Evolutionary conservation across 2,329 filamentous ascomycete genomes (phyloP), one percentile per base, ranked within the genome.

Genomic region (Hansfordia pulvinata): DNA sequence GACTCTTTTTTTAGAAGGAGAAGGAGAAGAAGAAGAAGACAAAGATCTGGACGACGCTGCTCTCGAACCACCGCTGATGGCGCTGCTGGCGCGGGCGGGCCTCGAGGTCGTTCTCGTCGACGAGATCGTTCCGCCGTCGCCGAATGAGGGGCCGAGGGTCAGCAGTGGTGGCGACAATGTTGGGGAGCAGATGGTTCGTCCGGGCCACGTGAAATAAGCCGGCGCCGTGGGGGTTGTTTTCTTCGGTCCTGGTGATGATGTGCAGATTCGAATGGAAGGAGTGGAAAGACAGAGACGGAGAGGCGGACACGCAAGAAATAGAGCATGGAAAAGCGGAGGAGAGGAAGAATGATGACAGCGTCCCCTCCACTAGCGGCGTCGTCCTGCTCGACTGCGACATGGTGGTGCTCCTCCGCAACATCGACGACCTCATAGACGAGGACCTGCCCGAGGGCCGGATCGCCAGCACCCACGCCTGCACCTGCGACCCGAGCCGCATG

Each of bases 141-240:
- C 44, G n/a, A n/a, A n/a, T n/a, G n/a, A n/a, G n/a, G n/a, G n/a
- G n/a, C n/a, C n/a, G n/a, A n/a, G n/a, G n/a, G n/a, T n/a, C n/a
- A n/a, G n/a, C n/a, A n/a, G n/a, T n/a, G n/a, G n/a, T n/a, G n/a
- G n/a, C n/a, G n/a, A n/a, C n/a, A n/a, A n/a, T n/a, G n/a, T n/a
- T n/a, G n/a, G n/a, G n/a, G n/a, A n/a, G n/a, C n/a, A n/a, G n/a
- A n/a, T n/a, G n/a, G n/a, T 32, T 48, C 24, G 47, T 44, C 25
- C 42, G 42, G 31, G 47, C 45, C 6, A 48, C 44, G 15, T 50
- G 47, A 46, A 45, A 49, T 39, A 50, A 50, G 41, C 39, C 49
- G 19, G 47, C 47, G 8, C 46, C 47, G 6, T 44, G 42, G 38
- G 36, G 39, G 3, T 47, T 48, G 29, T n/a, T n/a, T n/a, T n/a